These are phyloP conservation scores for Tetracladium setigerum DNA, from an alignment of 495 filamentous ascomycete genomes.

Conservation along the genomic window DNA sequence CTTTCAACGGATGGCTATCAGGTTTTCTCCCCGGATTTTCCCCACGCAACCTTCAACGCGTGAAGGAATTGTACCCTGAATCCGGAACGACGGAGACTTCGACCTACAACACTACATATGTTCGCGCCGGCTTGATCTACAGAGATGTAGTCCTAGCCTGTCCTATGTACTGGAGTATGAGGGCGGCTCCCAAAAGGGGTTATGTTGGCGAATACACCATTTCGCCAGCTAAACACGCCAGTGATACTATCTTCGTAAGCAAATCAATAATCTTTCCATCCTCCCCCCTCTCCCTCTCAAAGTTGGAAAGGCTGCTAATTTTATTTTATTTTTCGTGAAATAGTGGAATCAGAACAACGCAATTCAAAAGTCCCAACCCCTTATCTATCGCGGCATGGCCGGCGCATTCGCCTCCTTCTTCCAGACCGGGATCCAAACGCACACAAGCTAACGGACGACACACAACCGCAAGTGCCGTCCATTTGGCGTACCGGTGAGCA, in stretches of 20 bases:
- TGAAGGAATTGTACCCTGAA: slow-evolving; percentile 39
- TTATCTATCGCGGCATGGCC: slow-evolving; percentile 49
- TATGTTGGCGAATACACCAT: slow-evolving; percentile 55
- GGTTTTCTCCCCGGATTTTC: slow-evolving; percentile 45
- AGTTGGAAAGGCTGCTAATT: not conserved
- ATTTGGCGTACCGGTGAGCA: slow-evolving; percentile 31
- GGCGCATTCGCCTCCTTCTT: slow-evolving; percentile 55
- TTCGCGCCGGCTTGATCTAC: slow-evolving; percentile 46
- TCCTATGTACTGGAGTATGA: slow-evolving; percentile 49
- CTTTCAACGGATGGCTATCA: slow-evolving; percentile 41
- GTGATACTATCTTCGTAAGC: slow-evolving; percentile 49
- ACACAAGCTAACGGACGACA: slow-evolving; percentile 44
- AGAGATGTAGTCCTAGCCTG: slow-evolving; percentile 53
- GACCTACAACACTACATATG: slow-evolving; percentile 37
- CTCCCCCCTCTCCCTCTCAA: not conserved
- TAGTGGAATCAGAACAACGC: slow-evolving; percentile 52
- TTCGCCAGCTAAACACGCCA: slow-evolving; percentile 48
- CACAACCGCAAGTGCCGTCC: slow-evolving; percentile 37
- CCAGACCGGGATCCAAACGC: slow-evolving; percentile 51
- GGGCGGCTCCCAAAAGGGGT: slow-evolving; percentile 31
- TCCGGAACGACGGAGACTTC: slow-evolving; percentile 30
- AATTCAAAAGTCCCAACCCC: slow-evolving; percentile 41
- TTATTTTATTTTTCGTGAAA: no score
- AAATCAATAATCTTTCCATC: slow-evolving; percentile 1
- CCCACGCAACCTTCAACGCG: slow-evolving; percentile 24